Evolutionary conservation across 306 rosid genomes (phyloP), one percentile per base, ranked within the genome.

Genomic region (Sesbania bispinosa): DNA sequence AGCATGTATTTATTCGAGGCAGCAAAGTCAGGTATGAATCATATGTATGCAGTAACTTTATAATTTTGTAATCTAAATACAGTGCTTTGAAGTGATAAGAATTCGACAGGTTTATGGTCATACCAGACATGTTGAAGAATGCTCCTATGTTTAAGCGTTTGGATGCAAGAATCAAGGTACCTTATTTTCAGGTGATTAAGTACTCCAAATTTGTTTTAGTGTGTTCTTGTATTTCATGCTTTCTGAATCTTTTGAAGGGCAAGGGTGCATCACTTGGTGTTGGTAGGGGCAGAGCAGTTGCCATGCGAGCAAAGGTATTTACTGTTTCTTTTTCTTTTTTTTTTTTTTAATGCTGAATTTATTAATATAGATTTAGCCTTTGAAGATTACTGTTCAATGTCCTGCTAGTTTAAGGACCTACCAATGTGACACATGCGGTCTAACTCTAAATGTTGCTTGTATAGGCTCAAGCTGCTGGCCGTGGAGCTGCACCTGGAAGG

Each of bases 221-320:
- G 42, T 67, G 66, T 24, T 36, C 58, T 58, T 38, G 51, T 81
- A 48, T 48, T 41, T 33, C 51, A 50, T 75, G 58, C 58, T 62
- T 67, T 73, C 16, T 74, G 64, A 62, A 71, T 67, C 57, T 80
- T 70, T 43, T 86, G 84, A 41, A 94, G 99, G 99, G 99, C 67
- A 94, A 94, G 85, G 99, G 99, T 58, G 93, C 97, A n/a, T 88
- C 99, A 36, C 95, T 94, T 51, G 99, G 97, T 72, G 99, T 94
- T 80, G 95, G 97, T 54, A 82, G 99, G 65, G 99, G 99, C 82
- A 86, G 99, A 85, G 97, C 99, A 59, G 97, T 89, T 69, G 97
- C 99, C 24, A 94, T 94, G 99, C 90, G 99, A 47, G 94, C 96
- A 10, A 94, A 90, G 84, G 99, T 94, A 78, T 59, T 80, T 39